phyloP scores from a whole-genome alignment of 306 rosid species.

The Mimosa bimucronata region DNA sequence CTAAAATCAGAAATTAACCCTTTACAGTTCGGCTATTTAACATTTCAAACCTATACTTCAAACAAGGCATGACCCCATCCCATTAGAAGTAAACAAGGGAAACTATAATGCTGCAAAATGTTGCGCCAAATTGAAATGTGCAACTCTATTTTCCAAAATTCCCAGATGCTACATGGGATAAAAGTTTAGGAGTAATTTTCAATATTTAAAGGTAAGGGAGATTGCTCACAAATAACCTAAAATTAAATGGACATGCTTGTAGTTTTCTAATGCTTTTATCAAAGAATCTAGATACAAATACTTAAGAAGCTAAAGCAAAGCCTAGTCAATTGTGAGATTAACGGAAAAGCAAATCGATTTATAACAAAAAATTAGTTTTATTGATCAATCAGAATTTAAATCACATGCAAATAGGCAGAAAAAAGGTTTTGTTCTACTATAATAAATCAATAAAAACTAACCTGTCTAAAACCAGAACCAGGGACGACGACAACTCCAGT shows the following conservation, averaged over 20 bases:
- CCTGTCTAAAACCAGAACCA: conserved; percentile 81
- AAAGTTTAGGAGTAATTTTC: background rate
- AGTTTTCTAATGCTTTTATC: background rate
- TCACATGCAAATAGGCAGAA: background rate
- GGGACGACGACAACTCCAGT: conserved; percentile 76
- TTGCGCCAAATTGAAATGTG: too few species aligned
- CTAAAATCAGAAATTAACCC: background rate
- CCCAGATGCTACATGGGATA: background rate
- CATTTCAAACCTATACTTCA: background rate
- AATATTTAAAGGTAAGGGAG: background rate
- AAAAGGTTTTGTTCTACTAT: background rate
- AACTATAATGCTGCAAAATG: too few species aligned
- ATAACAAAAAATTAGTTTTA: background rate
- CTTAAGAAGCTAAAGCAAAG: background rate
- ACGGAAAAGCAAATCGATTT: background rate
- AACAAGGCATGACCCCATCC: too few species aligned
- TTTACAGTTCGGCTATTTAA: background rate
- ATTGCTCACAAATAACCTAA: background rate
- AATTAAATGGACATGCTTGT: background rate
- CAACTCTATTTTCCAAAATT: background rate
- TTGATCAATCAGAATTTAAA: background rate
- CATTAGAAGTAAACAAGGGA: too few species aligned
- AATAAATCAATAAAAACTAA: conserved; percentile 28
- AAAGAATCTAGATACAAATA: background rate
- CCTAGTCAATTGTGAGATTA: background rate